Evolutionary conservation across 2,329 filamentous ascomycete species (phyloP), one percentile per base, ranked within the genome.

Genomic region (Penicillium sp.): DNA sequence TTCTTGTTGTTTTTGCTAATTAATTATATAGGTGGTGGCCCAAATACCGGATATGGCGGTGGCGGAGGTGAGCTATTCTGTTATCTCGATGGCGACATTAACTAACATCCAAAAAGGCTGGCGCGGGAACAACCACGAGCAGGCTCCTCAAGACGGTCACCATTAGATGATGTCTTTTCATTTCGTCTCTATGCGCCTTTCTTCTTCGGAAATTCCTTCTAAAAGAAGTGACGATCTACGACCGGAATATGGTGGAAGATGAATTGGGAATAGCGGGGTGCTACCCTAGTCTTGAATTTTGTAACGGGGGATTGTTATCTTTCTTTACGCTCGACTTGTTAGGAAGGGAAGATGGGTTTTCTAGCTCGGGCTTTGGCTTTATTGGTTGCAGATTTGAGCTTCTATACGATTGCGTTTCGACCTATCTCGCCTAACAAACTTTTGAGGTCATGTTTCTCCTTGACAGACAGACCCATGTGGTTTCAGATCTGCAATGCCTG

Each of bases 11-110:
- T 16, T 43, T 38, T 16, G 6, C 27, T 54, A 16, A 46, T 58
- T 47, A 36, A 55, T 10, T 10, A 31, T 50, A 25, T 39, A 67
- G 60, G 60, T 16, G 66, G 67, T 38, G 66, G 66, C 54, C 58
- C 64, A 31, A 69, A 69, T 50, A 62, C 66, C 15, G 64, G 66
- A 29, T 66, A 65, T 36, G 69, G 69, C 16, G 70, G 70, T 41
- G 68, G 69, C 8, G 66, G 64, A 59, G 62, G 63, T 66, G 53
- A 61, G 62, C 44, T 38, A 33, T 33, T 10, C 27, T 31, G 21
- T 33, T 23, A 25, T n/a, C 4, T 34, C 13, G 27, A 31, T 27
- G 2, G 13, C 6, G 19, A 34, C 23, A 16, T 53, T 47, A 25
- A 60, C 47, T 53, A 54, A 57, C 46, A 45, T 55, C 45, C 21